Evolutionary conservation across 306 rosid genomes (phyloP).

Genomic region (Vigna unguiculata): DNA sequence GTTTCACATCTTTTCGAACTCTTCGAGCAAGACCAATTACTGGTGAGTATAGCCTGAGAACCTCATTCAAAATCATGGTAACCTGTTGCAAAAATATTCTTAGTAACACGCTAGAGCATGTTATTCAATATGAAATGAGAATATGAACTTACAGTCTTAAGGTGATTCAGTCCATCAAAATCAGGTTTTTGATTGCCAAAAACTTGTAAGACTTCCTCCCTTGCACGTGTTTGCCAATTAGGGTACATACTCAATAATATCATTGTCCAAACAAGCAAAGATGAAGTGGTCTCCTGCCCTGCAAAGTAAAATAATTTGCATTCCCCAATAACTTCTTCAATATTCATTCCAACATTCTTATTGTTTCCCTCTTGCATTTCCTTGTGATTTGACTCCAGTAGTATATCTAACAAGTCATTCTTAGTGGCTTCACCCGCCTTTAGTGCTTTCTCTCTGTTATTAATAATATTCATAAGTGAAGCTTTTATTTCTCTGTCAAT

Average conservation of each 20-base stretch:
- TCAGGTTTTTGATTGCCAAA: conserved; percentile 30
- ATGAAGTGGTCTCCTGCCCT: conserved; percentile 68
- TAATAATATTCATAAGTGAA: conserved; percentile 43
- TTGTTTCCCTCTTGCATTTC: conserved; percentile 55
- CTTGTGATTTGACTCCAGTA: conserved; percentile 55
- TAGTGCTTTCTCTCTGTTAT: conserved; percentile 41
- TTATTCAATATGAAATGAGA: no score
- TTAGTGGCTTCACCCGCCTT: conserved; percentile 47
- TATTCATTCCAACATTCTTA: conserved; percentile 53
- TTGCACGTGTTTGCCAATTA: conserved; percentile 64
- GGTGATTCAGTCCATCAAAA: conserved; percentile 1
- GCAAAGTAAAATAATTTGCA: conserved; percentile 65
- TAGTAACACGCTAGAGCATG: background rate
- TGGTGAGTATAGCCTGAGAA: conserved; percentile 61
- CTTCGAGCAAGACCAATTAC: background rate
- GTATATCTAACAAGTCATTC: conserved; percentile 45
- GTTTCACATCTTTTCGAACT: conserved; percentile 39
- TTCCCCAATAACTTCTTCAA: conserved; percentile 56
- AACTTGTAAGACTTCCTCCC: conserved; percentile 56
- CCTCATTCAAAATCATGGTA: conserved; percentile 59
- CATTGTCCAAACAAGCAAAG: conserved; percentile 64
- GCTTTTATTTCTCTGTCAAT: conserved; percentile 35
- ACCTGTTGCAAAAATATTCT: conserved; percentile 42
- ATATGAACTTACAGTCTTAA: conserved; percentile 40
- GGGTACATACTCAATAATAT: conserved; percentile 47